phyloP scores from a whole-genome alignment of 2,329 filamentous ascomycete genomes.

The Chalaropsis thielavioides region DNA sequence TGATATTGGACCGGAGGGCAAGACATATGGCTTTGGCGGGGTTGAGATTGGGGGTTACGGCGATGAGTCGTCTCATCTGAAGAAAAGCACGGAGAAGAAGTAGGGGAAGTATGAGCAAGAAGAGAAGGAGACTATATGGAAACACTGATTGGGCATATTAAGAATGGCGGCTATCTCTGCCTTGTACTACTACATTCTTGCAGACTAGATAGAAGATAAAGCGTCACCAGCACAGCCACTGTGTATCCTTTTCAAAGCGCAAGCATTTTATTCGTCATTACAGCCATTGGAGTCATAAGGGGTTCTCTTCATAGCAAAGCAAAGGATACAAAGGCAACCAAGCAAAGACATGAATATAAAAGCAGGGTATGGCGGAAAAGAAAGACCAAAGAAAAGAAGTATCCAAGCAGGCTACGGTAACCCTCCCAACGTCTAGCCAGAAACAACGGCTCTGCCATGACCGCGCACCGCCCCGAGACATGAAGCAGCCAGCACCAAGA shows the following conservation, averaged over 20 bases:
- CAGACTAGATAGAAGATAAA: neutral
- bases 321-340: neutral
- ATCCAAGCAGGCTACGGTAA: neutral
- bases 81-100: constrained; percentile 4
- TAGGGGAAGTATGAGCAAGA: neutral
- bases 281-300: neutral
- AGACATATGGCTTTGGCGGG: constrained; percentile 42
- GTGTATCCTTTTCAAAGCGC: too few species aligned
- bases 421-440: neutral
- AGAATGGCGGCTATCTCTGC: neutral
- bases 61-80: constrained; percentile 32
- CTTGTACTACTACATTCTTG: too few species aligned
- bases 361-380: constrained; percentile 6
- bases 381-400: neutral
- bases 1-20: constrained; percentile 44
- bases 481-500: neutral
- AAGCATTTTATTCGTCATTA: neutral
- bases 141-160: neutral
- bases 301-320: neutral
- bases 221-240: neutral
- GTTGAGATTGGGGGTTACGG: constrained; percentile 42
- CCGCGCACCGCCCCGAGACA: neutral
- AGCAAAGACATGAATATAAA: neutral
- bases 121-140: neutral
- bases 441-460: neutral